Evolutionary conservation across 2,329 filamentous ascomycete genomes (phyloP).

Genomic region (Fusarium pseudonygamai): DNA sequence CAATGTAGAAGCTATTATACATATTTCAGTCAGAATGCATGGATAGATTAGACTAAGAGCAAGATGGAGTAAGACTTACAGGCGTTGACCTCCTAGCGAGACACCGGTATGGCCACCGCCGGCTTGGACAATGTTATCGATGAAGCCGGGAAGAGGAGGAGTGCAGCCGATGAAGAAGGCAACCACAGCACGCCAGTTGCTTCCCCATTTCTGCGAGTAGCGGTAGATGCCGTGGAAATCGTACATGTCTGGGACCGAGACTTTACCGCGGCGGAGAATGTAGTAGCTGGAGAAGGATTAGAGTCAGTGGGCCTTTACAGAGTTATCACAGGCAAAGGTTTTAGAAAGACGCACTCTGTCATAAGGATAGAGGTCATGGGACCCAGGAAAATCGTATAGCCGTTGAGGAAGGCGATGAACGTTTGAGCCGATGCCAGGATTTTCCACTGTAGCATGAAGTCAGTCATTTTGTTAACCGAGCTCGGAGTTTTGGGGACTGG

Average conservation of each 20-base stretch:
- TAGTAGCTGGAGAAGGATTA: background rate
- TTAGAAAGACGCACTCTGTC: background rate
- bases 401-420: conserved; percentile 2
- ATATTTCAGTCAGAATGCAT: too few species aligned
- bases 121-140: background rate
- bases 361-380: conserved; percentile 5
- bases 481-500: background rate
- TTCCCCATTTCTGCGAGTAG: conserved; percentile 5
- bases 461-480: background rate
- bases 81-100: background rate
- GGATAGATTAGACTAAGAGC: too few species aligned
- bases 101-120: background rate
- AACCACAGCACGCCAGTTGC: conserved; percentile 5
- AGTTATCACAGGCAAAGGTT: too few species aligned
- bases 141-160: conserved; percentile 4
- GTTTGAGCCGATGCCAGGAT: background rate
- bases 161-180: background rate
- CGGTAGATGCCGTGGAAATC: conserved; percentile 6
- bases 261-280: background rate
- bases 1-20: background rate
- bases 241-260: conserved; percentile 1
- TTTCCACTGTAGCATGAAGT: background rate
- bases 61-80: background rate
- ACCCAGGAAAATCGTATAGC: conserved; percentile 1
- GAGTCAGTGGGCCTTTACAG: background rate